Conservation (phyloP, 2,329 filamentous ascomycete genomes). For the Byssoonygena ceratinophila region DNA sequence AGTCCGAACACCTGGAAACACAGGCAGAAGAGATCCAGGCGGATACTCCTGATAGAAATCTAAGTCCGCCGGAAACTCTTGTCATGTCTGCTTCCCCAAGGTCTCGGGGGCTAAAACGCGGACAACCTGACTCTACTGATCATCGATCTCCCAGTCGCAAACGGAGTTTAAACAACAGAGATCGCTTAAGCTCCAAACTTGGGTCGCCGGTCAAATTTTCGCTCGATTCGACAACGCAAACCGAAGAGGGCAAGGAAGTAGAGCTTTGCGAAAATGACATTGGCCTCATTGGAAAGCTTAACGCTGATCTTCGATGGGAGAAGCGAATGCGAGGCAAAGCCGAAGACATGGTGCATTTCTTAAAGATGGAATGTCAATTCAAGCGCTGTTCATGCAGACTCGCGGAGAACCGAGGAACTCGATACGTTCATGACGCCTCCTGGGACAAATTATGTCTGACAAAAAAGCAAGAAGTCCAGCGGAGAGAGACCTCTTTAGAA, state of each 20-base stretch:
- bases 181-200: slow-evolving; percentile 16
- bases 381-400: slow-evolving; percentile 39
- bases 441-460: slow-evolving; percentile 19
- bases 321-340: slow-evolving; percentile 42
- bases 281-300: slow-evolving; percentile 34
- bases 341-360: slow-evolving; percentile 46
- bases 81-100: slow-evolving; percentile 28
- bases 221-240: slow-evolving; percentile 24
- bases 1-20: slow-evolving; percentile 26
- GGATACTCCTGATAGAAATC: slow-evolving; percentile 16
- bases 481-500: neutral
- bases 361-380: slow-evolving; percentile 43
- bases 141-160: slow-evolving; percentile 12
- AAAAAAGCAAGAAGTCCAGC: slow-evolving; percentile 6
- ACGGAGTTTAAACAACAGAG: slow-evolving; percentile 6
- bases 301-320: slow-evolving; percentile 44
- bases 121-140: slow-evolving; percentile 12
- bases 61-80: slow-evolving; percentile 22
- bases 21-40: slow-evolving; percentile 23
- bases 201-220: slow-evolving; percentile 13
- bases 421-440: slow-evolving; percentile 33
- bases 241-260: slow-evolving; percentile 27
- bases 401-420: slow-evolving; percentile 33
- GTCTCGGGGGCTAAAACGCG: slow-evolving; percentile 26
- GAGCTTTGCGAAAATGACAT: neutral